Evolutionary conservation across 179 eudicot species (phyloP).

Genomic region (Amaranthus tricolor): DNA sequence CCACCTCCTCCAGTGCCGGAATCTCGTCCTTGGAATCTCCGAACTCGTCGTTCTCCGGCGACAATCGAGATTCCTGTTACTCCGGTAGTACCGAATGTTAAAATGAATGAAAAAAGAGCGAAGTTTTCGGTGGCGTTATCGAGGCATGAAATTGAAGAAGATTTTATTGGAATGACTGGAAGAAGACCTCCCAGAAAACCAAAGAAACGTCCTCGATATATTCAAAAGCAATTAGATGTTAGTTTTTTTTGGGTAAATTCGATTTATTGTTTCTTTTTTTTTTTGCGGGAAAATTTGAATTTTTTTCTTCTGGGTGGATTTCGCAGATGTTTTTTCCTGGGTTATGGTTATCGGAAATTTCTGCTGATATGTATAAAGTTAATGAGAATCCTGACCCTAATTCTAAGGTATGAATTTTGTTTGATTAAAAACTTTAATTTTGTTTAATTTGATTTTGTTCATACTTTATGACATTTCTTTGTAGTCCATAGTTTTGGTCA

Average conservation of each 20-base stretch:
- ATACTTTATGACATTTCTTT: neutral
- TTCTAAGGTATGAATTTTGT: constrained; percentile 20
- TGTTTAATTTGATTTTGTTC: neutral
- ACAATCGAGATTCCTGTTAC: neutral
- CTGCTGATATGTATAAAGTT: constrained; percentile 49
- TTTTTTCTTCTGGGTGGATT: constrained; percentile 1
- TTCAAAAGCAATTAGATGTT: constrained; percentile 47
- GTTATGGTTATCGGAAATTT: constrained; percentile 39
- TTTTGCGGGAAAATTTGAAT: constrained; percentile 17
- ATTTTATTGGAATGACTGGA: constrained; percentile 35
- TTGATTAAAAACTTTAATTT: neutral
- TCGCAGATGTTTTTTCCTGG: constrained; percentile 43
- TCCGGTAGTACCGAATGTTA: constrained; percentile 7
- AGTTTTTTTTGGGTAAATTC: neutral
- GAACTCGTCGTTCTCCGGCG: constrained; percentile 25
- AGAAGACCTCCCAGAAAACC: constrained; percentile 47
- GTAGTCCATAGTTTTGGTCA: neutral
- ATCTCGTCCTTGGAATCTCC: constrained; percentile 45
- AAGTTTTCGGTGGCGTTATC: constrained; percentile 36
- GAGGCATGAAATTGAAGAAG: constrained; percentile 48
- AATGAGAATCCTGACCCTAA: constrained; percentile 29
- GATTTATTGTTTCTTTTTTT: no score
- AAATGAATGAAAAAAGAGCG: constrained; percentile 12
- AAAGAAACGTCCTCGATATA: constrained; percentile 36
- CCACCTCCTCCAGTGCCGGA: constrained; percentile 16